Conservation (phyloP, 768 basidiomycete species). For the Phaeotremella fagi region DNA sequence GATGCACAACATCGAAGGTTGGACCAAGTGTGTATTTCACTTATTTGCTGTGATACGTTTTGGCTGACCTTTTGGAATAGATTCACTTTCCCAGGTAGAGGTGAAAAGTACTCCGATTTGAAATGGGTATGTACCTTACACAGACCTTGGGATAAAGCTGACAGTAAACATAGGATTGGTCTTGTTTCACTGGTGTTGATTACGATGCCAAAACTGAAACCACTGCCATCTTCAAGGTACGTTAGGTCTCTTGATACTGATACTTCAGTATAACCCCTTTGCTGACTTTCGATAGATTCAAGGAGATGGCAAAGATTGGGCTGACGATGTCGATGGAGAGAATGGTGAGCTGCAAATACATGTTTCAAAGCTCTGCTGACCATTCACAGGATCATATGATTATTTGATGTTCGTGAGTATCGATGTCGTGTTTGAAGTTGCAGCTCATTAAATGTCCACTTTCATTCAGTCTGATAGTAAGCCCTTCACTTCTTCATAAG, state of each 20-base stretch:
- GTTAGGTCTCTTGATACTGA: not conserved
- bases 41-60: too few relatives aligned
- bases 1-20: slow-evolving; percentile 64
- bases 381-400: slow-evolving; percentile 35
- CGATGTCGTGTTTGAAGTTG: too few relatives aligned
- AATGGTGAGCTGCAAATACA: slow-evolving; percentile 61
- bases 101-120: slow-evolving; percentile 53
- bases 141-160: slow-evolving; percentile 3
- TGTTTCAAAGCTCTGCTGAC: not conserved
- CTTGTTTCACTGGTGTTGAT: slow-evolving; percentile 62
- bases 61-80: too few relatives aligned
- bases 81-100: slow-evolving; percentile 75
- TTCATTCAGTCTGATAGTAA: slow-evolving; percentile 22
- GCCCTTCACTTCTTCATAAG: not conserved
- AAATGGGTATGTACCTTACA: slow-evolving; percentile 26
- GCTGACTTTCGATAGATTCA: slow-evolving; percentile 52
- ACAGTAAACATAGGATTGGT: slow-evolving; percentile 65
- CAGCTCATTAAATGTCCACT: too few relatives aligned
- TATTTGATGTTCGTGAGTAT: slow-evolving; percentile 46
- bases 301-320: slow-evolving; percentile 71
- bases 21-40: slow-evolving; percentile 47
- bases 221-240: slow-evolving; percentile 56
- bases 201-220: slow-evolving; percentile 68
- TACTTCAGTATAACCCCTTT: not conserved
- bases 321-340: slow-evolving; percentile 69